These are phyloP conservation scores for Xerocomellus intermedius DNA, from an alignment of 768 basidiomycete genomes.

Conservation along the genomic window DNA sequence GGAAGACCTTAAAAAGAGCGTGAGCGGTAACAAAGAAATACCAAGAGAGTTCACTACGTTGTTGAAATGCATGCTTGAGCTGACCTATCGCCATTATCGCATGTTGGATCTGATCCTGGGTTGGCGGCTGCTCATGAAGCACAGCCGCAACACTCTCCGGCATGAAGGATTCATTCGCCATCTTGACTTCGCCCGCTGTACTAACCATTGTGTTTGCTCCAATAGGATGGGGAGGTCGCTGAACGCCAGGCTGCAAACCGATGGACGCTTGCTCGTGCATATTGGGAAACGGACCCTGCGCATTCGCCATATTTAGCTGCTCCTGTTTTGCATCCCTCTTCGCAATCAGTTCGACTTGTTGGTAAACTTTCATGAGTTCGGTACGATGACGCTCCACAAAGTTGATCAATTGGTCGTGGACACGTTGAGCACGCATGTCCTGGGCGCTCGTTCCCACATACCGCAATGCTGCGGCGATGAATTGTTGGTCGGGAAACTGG, in stretches of 20 bases:
- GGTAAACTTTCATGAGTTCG: conserved; percentile 26
- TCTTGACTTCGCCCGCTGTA: conserved; percentile 20
- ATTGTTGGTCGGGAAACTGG: conserved; percentile 21
- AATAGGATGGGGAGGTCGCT: conserved; percentile 15
- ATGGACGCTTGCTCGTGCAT: conserved; percentile 21
- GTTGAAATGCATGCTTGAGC: conserved; percentile 35
- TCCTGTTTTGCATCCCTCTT: conserved; percentile 26
- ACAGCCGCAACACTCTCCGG: conserved; percentile 2
- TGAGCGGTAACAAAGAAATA: conserved; percentile 11
- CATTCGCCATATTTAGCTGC: conserved; percentile 19
- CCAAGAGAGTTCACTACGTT: conserved; percentile 26
- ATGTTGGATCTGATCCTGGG: conserved; percentile 35
- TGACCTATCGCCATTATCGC: conserved; percentile 30
- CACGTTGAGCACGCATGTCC: conserved; percentile 52
- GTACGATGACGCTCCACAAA: conserved; percentile 56
- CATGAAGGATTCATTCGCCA: conserved; percentile 9
- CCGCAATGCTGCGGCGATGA: conserved; percentile 45
- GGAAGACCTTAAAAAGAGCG: conserved; percentile 33
- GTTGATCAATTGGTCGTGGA: conserved; percentile 50
- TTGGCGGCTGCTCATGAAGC: conserved; percentile 15
- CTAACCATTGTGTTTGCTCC: conserved; percentile 11
- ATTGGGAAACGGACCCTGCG: conserved; percentile 16
- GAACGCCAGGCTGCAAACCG: conserved; percentile 12
- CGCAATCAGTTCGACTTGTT: conserved; percentile 20
- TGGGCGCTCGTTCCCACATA: conserved; percentile 45